Evolutionary conservation across 2,329 filamentous ascomycete genomes (phyloP), one percentile per base, ranked within the genome.

Genomic region (Botrytis aclada): DNA sequence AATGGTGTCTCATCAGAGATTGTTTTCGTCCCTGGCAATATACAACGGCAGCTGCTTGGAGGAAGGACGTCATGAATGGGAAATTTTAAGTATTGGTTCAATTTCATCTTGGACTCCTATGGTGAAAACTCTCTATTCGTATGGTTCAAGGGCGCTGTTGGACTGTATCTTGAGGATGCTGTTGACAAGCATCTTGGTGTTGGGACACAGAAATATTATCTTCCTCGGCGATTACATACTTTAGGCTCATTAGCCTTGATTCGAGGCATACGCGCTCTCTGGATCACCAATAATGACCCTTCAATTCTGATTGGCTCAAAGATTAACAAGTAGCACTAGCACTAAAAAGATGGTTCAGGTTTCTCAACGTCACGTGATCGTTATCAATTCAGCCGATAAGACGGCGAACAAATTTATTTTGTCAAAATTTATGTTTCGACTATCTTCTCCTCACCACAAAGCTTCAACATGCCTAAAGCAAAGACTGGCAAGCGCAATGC

Each of bases 401-500:
- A 12, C 32, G 43, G 47, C n/a, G 32, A 58, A 56, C 58, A 67
- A 72, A 72, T 61, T 39, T 39, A 70, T 39, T 69, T 56, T 61
- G 39, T 25, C 62, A 72, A 66, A 72, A 37, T 56, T 67, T 32
- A 41, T 7, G 47, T 43, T n/a, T 25, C 18, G 18, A 41, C 37
- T 60, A 60, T 60, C 62, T 34, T 45, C 56, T 56, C 64, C 56
- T 43, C 64, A 67, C 39, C 62, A 67, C 70, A 22, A 58, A 37
- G 32, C 37, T 58, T 37, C 62, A 70, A 47, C 47, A 81, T 82
- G 80, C 80, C 79, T 41, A 82, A 81, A 77, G 69, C 79, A 65
- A 81, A 80, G 72, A 73, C 74, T 18, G 74, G 73, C 61, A 82
- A 81, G 77, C 79, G 79, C 71, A 81, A 81, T 65, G 78, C 74